phyloP scores from a whole-genome alignment of 345 rosid species.

The Carallia brachiata region DNA sequence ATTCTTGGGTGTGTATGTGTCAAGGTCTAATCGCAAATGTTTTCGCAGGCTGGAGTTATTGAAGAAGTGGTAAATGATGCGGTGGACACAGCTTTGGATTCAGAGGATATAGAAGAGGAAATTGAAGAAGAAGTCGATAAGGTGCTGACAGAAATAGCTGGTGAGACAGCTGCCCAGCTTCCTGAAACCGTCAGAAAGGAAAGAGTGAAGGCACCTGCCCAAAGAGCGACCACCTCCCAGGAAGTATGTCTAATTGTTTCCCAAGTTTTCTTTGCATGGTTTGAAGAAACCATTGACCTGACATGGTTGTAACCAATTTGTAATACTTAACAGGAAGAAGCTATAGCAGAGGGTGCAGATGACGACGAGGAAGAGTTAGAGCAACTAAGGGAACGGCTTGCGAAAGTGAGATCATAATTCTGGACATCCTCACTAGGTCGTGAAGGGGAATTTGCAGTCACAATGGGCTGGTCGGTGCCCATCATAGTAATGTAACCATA shows the following conservation, averaged over 20 bases:
- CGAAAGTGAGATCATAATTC: slow-evolving; percentile 14
- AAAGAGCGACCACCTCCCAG: slow-evolving; percentile 25
- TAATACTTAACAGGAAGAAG: slow-evolving; percentile 5
- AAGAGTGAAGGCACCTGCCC: slow-evolving; percentile 15
- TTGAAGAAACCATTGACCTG: background rate
- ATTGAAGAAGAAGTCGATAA: slow-evolving; percentile 19
- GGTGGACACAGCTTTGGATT: slow-evolving; percentile 14
- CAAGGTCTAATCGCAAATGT: background rate
- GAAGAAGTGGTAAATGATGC: slow-evolving; percentile 18
- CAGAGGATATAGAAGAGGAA: slow-evolving; percentile 18
- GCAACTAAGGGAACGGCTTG: slow-evolving; percentile 12
- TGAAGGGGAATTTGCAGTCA: no score
- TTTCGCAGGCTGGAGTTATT: slow-evolving; percentile 7
- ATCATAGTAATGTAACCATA: background rate
- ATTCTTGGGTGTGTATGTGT: no score
- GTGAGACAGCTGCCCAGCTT: slow-evolving; percentile 21
- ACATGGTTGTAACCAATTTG: background rate
- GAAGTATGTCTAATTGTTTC: slow-evolving; percentile 17
- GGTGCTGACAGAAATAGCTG: slow-evolving; percentile 14
- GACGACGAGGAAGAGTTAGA: slow-evolving; percentile 15
- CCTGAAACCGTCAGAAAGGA: slow-evolving; percentile 28
- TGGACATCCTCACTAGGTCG: no score
- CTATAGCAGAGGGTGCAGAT: slow-evolving; percentile 7
- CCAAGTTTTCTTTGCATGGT: background rate
- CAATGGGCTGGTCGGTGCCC: no score